A percentile compares a stretch with the other conserved stretches of the same genome.
phyloP scores from a whole-genome alignment of 306 rosid genomes.

The Boehmeria nivea region DNA sequence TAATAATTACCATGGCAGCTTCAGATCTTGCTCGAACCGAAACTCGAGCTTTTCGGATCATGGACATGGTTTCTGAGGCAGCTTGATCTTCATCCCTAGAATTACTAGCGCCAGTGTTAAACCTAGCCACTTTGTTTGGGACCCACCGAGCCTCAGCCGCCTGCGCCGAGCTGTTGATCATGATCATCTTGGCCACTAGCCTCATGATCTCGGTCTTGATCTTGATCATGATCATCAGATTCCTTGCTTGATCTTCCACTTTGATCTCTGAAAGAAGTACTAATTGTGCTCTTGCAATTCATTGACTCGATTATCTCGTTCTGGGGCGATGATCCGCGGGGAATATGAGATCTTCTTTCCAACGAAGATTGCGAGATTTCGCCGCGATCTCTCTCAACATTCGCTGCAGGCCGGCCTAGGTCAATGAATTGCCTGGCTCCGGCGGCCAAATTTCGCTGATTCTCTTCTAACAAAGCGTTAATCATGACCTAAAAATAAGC shows the following conservation, averaged over 20 bases:
- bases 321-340: conserved; percentile 1
- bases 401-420: conserved; percentile 8
- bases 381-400: conserved; percentile 19
- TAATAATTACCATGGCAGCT: conserved; percentile 43
- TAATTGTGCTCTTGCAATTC: conserved; percentile 12
- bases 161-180: neutral
- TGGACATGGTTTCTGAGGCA: conserved; percentile 41
- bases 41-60: conserved; percentile 58
- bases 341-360: conserved; percentile 23
- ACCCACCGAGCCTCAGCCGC: conserved; percentile 19
- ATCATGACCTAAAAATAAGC: conserved; percentile 16
- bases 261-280: neutral
- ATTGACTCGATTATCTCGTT: conserved; percentile 30
- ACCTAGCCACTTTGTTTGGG: conserved; percentile 32
- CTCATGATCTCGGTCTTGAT: conserved; percentile 8
- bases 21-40: conserved; percentile 57
- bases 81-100: conserved; percentile 25
- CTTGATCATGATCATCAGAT: neutral
- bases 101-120: neutral
- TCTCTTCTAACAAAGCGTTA: conserved; percentile 24
- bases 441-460: conserved; percentile 15
- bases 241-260: conserved; percentile 1
- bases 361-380: conserved; percentile 21
- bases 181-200: conserved; percentile 8
- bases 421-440: conserved; percentile 33